These are phyloP conservation scores for Phytophthora lateralis DNA, from an alignment of 352 stramenopile species.

Conservation along the genomic window DNA sequence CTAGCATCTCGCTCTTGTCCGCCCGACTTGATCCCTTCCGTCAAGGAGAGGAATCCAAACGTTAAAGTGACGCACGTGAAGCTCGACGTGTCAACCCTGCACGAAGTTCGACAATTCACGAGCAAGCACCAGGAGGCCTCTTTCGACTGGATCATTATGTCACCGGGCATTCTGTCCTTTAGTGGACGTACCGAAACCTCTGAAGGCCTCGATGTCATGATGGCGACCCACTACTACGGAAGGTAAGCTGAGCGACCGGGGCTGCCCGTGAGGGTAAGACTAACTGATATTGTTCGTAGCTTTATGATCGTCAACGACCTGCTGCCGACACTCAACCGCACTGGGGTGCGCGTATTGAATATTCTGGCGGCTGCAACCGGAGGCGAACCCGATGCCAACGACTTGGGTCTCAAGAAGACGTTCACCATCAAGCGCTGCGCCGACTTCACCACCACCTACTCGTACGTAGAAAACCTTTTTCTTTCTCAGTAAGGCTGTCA, in stretches of 20 bases:
- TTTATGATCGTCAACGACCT: slow-evolving; percentile 23
- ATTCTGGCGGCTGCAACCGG: slow-evolving; percentile 13
- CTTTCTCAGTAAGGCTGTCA: not conserved
- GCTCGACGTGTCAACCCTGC: slow-evolving; percentile 19
- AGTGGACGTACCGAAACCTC: slow-evolving; percentile 17
- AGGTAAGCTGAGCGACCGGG: not conserved
- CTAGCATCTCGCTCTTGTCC: slow-evolving; percentile 24
- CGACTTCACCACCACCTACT: slow-evolving; percentile 21
- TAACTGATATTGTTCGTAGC: slow-evolving; percentile 7
- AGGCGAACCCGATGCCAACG: slow-evolving; percentile 13
- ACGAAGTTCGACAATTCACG: slow-evolving; percentile 23
- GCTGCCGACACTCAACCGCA: slow-evolving; percentile 10
- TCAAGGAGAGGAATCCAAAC: slow-evolving; percentile 19
- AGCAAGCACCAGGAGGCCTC: slow-evolving; percentile 6
- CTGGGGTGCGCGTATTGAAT: slow-evolving; percentile 19
- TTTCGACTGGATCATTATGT: slow-evolving; percentile 28
- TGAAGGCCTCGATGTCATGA: slow-evolving; percentile 25
- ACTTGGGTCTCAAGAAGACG: slow-evolving; percentile 25
- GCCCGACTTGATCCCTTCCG: slow-evolving; percentile 16
- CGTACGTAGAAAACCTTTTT: slow-evolving; percentile 10
- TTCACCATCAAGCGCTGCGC: slow-evolving; percentile 25
- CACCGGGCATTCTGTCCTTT: slow-evolving; percentile 13
- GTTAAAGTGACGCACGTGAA: slow-evolving; percentile 20
- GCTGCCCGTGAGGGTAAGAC: not conserved
- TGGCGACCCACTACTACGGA: slow-evolving; percentile 27